Conservation (phyloP, 768 basidiomycete genomes). For the Termitomyces sp. region DNA sequence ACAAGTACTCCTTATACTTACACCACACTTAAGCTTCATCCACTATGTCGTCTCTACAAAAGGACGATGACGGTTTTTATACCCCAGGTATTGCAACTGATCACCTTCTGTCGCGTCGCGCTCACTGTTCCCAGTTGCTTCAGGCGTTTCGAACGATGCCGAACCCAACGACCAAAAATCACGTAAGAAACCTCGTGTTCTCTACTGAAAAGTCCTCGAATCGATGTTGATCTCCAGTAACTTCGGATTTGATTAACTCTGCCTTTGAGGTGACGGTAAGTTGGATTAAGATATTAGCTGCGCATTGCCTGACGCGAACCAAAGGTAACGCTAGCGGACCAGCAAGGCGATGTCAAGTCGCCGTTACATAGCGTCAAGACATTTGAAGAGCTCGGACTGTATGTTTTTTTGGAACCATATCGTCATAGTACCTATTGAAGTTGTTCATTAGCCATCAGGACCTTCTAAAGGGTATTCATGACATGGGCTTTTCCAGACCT, state of each 20-base stretch:
- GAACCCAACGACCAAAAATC: conserved; percentile 26
- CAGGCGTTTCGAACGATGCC: conserved; percentile 15
- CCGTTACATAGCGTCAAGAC: conserved; percentile 90
- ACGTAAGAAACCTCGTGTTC: conserved; percentile 13
- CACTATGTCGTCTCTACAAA: conserved; percentile 46
- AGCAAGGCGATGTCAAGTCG: conserved; percentile 94
- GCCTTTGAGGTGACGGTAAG: conserved; percentile 78
- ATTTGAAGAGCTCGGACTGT: conserved; percentile 96
- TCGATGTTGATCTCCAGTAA: conserved; percentile 15
- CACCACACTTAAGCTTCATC: conserved; percentile 1
- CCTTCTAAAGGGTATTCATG: conserved; percentile 90
- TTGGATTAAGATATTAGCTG: neutral
- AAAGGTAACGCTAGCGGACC: conserved; percentile 94
- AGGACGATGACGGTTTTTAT: conserved; percentile 81
- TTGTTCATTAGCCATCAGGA: conserved; percentile 60
- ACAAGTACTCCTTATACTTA: neutral
- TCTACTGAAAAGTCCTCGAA: neutral
- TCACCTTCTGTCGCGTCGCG: neutral
- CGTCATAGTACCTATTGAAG: neutral
- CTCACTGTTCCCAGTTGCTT: conserved; percentile 5
- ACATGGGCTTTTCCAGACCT: conserved; percentile 95
- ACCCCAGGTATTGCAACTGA: conserved; percentile 43
- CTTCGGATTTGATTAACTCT: conserved; percentile 69
- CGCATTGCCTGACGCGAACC: neutral
- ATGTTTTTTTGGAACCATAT: conserved; percentile 25